phyloP scores from a whole-genome alignment of 2,329 filamentous ascomycete species.

The Emergomyces africanus region DNA sequence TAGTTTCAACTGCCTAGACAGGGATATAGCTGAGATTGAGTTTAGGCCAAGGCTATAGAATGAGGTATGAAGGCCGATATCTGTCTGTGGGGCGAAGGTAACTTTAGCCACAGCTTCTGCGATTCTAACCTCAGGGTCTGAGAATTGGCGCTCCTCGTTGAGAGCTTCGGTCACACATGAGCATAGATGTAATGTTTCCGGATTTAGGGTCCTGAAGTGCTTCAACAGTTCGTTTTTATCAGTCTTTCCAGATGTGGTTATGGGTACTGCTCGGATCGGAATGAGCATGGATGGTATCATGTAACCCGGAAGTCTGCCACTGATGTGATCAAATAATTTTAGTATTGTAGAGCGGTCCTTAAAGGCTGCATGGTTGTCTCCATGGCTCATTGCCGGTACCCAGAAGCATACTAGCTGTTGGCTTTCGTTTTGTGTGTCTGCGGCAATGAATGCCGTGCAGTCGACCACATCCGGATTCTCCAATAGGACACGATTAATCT shows the following conservation, averaged over 20 bases:
- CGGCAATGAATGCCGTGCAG: constrained; percentile 50
- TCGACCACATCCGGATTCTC: constrained; percentile 41
- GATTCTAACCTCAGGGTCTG: constrained; percentile 43
- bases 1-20: constrained; percentile 47
- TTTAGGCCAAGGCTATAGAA: constrained; percentile 71
- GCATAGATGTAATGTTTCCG: constrained; percentile 33
- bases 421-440: constrained; percentile 23
- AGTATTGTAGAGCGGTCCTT: constrained; percentile 17
- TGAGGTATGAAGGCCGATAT: constrained; percentile 53
- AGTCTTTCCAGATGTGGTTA: constrained; percentile 63
- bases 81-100: constrained; percentile 32
- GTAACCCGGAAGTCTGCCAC: constrained; percentile 51
- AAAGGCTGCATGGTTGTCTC: not conserved
- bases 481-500: constrained; percentile 55
- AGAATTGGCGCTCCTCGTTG: constrained; percentile 34
- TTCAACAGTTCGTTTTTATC: constrained; percentile 45
- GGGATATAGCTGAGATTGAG: constrained; percentile 64
- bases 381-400: constrained; percentile 33
- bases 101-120: constrained; percentile 41
- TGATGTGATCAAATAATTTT: constrained; percentile 43
- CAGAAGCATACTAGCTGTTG: constrained; percentile 59
- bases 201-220: constrained; percentile 36
- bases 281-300: constrained; percentile 69
- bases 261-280: constrained; percentile 55
- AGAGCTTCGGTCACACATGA: constrained; percentile 17